These are phyloP conservation scores for Erysimum pusillum DNA, from an alignment of 441 rosid genomes.

Conservation along the genomic window DNA sequence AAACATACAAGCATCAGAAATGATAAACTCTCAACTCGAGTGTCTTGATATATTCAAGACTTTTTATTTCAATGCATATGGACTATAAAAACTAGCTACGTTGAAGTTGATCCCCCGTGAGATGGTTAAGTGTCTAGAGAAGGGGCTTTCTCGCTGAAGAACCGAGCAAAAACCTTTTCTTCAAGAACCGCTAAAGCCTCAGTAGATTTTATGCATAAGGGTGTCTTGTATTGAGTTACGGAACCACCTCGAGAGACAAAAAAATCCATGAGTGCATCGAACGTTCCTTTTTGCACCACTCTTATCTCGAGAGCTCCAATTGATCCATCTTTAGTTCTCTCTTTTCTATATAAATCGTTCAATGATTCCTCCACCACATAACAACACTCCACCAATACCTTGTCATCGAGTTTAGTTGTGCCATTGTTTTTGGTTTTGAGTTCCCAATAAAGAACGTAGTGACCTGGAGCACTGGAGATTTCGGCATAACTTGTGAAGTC, in stretches of 20 bases:
- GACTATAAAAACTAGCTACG: no score
- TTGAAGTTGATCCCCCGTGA: no score
- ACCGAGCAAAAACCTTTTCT: constrained; percentile 48
- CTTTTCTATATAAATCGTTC: constrained; percentile 53
- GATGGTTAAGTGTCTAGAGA: no score
- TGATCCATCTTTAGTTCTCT: constrained; percentile 57
- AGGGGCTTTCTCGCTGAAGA: no score
- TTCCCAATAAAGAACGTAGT: constrained; percentile 76
- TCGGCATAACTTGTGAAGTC: constrained; percentile 69
- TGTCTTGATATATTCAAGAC: no score
- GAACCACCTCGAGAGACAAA: constrained; percentile 64
- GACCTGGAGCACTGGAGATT: constrained; percentile 60
- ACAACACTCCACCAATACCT: constrained; percentile 65
- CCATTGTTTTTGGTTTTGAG: constrained; percentile 48
- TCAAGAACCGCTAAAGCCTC: constrained; percentile 54
- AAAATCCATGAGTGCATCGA: constrained; percentile 67
- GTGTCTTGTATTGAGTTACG: constrained; percentile 69
- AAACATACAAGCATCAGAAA: no score
- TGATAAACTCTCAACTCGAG: no score
- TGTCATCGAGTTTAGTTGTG: constrained; percentile 38
- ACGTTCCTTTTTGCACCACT: constrained; percentile 60
- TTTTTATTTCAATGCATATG: no score
- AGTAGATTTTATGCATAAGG: constrained; percentile 57
- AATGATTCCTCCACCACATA: constrained; percentile 58
- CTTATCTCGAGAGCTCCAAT: constrained; percentile 72